These are phyloP conservation scores for Cryptococcus maquisensis DNA, from an alignment of 1,284 basidiomycete genomes.

Conservation along the genomic window DNA sequence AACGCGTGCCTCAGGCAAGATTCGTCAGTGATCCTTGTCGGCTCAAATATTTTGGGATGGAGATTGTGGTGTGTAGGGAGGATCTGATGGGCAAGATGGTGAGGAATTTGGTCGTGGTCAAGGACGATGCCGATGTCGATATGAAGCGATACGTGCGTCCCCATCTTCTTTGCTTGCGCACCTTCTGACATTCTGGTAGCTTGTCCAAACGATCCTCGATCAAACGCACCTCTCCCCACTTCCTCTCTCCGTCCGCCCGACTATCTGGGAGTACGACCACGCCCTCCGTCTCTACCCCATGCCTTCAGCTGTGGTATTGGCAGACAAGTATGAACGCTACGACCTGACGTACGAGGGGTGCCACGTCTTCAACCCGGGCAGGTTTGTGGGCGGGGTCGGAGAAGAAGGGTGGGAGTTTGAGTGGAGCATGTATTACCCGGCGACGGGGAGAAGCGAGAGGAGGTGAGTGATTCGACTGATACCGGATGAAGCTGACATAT, in stretches of 20 bases:
- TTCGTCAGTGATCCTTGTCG: conserved; percentile 92
- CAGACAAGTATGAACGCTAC: conserved; percentile 94
- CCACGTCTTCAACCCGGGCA: conserved; percentile 97
- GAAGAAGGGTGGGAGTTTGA: conserved; percentile 55
- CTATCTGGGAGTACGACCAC: conserved; percentile 88
- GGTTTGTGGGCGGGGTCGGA: conserved; percentile 58
- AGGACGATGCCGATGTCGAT: conserved; percentile 66
- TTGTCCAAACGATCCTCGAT: conserved; percentile 88
- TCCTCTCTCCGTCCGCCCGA: conserved; percentile 76
- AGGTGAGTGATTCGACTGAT: conserved; percentile 29
- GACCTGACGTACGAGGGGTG: conserved; percentile 97
- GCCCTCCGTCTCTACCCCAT: conserved; percentile 88
- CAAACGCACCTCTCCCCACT: conserved; percentile 87
- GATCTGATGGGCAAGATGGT: conserved; percentile 93
- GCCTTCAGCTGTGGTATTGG: conserved; percentile 89
- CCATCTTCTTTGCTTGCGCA: not conserved
- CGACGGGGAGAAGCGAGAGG: conserved; percentile 44
- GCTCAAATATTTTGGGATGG: conserved; percentile 91
- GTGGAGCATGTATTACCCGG: conserved; percentile 83
- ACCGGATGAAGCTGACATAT: not conserved
- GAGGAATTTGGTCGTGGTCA: conserved; percentile 81
- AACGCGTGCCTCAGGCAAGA: conserved; percentile 69
- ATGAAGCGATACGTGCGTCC: conserved; percentile 76
- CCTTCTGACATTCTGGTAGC: conserved; percentile 51
- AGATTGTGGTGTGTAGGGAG: conserved; percentile 90